Evolutionary conservation across 2,329 filamentous ascomycete genomes (phyloP).

Genomic region (Incumbomyces delicatus): DNA sequence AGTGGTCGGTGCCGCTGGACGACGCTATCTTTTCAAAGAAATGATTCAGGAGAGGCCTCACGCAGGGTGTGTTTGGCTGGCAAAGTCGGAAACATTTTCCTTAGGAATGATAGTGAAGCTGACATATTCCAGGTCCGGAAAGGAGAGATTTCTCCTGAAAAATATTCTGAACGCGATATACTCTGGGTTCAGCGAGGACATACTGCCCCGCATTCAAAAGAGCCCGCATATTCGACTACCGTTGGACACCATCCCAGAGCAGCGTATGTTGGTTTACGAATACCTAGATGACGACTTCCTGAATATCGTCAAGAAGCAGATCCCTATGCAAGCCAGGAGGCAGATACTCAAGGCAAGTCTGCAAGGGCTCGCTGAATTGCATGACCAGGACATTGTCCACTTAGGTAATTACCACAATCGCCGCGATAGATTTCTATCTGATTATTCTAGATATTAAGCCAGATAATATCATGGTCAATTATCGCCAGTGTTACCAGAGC

Average conservation of each 20-base stretch:
- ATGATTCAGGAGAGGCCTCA: slow-evolving; percentile 26
- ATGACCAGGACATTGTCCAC: slow-evolving; percentile 24
- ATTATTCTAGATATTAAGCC: slow-evolving; percentile 25
- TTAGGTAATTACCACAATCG: slow-evolving; percentile 18
- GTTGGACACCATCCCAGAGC: slow-evolving; percentile 35
- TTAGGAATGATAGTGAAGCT: neutral
- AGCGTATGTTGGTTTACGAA: slow-evolving; percentile 38
- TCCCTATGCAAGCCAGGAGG: slow-evolving; percentile 31
- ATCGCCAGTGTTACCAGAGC: slow-evolving; percentile 11
- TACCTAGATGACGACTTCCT: slow-evolving; percentile 37
- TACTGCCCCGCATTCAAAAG: slow-evolving; percentile 9
- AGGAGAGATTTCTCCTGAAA: slow-evolving; percentile 20
- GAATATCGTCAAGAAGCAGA: slow-evolving; percentile 31
- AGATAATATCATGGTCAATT: slow-evolving; percentile 27
- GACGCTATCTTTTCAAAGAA: slow-evolving; percentile 24
- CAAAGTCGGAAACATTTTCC: slow-evolving; percentile 17
- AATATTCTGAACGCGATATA: slow-evolving; percentile 20
- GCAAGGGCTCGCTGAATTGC: slow-evolving; percentile 24
- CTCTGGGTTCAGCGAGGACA: slow-evolving; percentile 5
- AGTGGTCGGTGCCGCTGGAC: slow-evolving; percentile 21
- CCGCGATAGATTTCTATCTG: slow-evolving; percentile 9
- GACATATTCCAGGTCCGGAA: neutral
- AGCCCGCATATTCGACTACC: slow-evolving; percentile 30
- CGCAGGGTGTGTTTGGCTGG: slow-evolving; percentile 26
- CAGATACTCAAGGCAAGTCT: slow-evolving; percentile 35